phyloP scores from a whole-genome alignment of 768 basidiomycete species.

The Tylopilus vinaceipallidus region DNA sequence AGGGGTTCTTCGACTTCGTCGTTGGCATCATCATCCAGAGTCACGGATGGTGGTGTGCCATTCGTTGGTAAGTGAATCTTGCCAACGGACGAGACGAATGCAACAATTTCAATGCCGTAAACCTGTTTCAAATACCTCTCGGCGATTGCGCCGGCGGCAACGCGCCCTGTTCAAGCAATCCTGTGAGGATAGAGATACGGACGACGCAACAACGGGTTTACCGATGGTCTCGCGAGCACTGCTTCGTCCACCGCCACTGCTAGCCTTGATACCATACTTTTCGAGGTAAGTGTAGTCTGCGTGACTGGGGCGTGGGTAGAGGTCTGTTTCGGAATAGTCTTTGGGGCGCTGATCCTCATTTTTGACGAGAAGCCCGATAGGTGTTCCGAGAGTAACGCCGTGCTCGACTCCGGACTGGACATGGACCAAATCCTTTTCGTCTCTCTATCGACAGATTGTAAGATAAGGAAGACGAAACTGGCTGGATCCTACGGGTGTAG shows the following conservation, averaged over 20 bases:
- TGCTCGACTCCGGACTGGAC: slow-evolving; percentile 93
- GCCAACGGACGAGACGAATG: slow-evolving; percentile 95
- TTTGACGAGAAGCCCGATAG: slow-evolving; percentile 92
- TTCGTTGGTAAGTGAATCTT: slow-evolving; percentile 77
- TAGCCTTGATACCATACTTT: slow-evolving; percentile 97
- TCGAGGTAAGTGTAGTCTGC: slow-evolving; percentile 98
- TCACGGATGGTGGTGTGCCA: slow-evolving; percentile 40
- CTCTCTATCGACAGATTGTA: slow-evolving; percentile 55
- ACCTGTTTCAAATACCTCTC: slow-evolving; percentile 89
- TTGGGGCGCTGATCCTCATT: slow-evolving; percentile 99
- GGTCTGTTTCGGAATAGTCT: slow-evolving; percentile 97
- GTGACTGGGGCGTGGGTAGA: slow-evolving; percentile 95
- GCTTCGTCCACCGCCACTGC: slow-evolving; percentile 92
- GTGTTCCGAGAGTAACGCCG: slow-evolving; percentile 94
- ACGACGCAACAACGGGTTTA: slow-evolving; percentile 28
- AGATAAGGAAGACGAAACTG: neutral
- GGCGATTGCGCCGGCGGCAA: slow-evolving; percentile 97
- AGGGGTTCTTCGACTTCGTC: slow-evolving; percentile 70
- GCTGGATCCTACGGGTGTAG: slow-evolving; percentile 75
- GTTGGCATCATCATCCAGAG: slow-evolving; percentile 46
- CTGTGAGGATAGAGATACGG: slow-evolving; percentile 2
- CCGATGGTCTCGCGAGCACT: slow-evolving; percentile 98
- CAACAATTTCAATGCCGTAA: slow-evolving; percentile 91
- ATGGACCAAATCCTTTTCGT: slow-evolving; percentile 93
- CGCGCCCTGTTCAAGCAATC: slow-evolving; percentile 59